Evolutionary conservation across 2,329 filamentous ascomycete genomes (phyloP).

Genomic region (Amesomyces nigricolor): DNA sequence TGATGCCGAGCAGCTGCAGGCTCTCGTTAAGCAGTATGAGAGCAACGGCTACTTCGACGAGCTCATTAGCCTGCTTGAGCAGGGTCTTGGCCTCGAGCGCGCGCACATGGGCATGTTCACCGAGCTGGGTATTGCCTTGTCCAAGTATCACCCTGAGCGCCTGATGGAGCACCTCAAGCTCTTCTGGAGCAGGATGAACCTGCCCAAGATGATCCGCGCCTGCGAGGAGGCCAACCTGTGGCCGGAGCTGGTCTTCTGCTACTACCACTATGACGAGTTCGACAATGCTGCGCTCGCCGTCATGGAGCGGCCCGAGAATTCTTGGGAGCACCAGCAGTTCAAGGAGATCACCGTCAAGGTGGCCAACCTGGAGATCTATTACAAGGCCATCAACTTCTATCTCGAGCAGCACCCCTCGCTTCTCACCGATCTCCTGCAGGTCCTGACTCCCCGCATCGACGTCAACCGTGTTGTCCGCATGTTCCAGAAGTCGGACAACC

Average conservation of each 20-base stretch:
- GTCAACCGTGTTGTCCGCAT: constrained; percentile 99
- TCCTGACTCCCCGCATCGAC: constrained; percentile 86
- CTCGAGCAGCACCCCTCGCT: constrained; percentile 94
- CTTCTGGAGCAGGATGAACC: constrained; percentile 97
- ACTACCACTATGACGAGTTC: constrained; percentile 97
- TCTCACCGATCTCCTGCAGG: constrained; percentile 90
- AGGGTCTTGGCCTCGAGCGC: constrained; percentile 85
- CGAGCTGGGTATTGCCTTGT: constrained; percentile 81
- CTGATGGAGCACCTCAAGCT: constrained; percentile 98
- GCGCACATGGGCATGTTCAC: constrained; percentile 98
- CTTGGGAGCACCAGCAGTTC: constrained; percentile 99
- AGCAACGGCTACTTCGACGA: constrained; percentile 97
- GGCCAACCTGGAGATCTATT: constrained; percentile 97
- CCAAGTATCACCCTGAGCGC: constrained; percentile 90
- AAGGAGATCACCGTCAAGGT: constrained; percentile 99
- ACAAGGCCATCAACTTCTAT: constrained; percentile 94
- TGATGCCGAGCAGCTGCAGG: constrained; percentile 89
- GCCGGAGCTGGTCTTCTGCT: constrained; percentile 96
- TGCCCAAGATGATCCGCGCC: constrained; percentile 91
- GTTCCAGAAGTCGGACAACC: constrained; percentile 97
- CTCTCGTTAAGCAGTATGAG: constrained; percentile 95
- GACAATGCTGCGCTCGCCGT: constrained; percentile 96
- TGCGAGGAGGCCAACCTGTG: constrained; percentile 93
- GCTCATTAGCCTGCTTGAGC: constrained; percentile 88
- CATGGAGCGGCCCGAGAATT: constrained; percentile 95